Conservation (phyloP, 2,329 filamentous ascomycete genomes). For the Huntiella moniliformis region DNA sequence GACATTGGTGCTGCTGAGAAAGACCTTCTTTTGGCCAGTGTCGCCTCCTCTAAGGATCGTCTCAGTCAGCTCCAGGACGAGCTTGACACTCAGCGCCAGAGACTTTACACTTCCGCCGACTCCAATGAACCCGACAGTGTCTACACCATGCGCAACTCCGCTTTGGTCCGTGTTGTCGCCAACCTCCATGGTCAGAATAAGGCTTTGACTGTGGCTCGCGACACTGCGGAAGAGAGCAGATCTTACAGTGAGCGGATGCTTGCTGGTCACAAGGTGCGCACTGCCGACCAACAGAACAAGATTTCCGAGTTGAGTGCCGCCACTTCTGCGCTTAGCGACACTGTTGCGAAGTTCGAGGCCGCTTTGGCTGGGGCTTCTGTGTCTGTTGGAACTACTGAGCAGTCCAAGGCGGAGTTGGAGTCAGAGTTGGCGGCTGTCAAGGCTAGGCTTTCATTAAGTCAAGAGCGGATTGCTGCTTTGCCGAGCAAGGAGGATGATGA, state of each 20-base stretch:
- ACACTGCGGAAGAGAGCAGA: slow-evolving; percentile 2
- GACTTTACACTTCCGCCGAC: slow-evolving; percentile 19
- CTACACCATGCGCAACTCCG: slow-evolving; percentile 5
- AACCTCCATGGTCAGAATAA: slow-evolving; percentile 8
- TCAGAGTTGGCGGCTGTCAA: slow-evolving; percentile 2
- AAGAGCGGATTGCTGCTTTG: slow-evolving; percentile 2
- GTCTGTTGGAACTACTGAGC: not conserved
- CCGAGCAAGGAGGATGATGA: not conserved
- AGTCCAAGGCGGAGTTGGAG: slow-evolving; percentile 3
- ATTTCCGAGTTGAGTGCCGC: slow-evolving; percentile 7
- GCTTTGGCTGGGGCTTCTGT: not conserved
- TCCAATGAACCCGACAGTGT: slow-evolving; percentile 6
- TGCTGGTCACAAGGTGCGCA: slow-evolving; percentile 1
- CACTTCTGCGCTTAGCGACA: slow-evolving; percentile 1
- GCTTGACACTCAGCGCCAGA: slow-evolving; percentile 44
- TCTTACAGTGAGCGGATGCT: slow-evolving; percentile 1
- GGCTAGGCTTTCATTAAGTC: slow-evolving; percentile 1
- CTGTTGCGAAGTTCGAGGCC: not conserved
- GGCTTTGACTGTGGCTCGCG: slow-evolving; percentile 1
- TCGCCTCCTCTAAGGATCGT: slow-evolving; percentile 4
- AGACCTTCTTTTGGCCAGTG: slow-evolving; percentile 5
- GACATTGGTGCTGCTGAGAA: slow-evolving; percentile 8
- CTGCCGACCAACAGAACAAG: slow-evolving; percentile 3
- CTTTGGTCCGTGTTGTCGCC: slow-evolving; percentile 7
- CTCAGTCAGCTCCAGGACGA: slow-evolving; percentile 6